Evolutionary conservation across 192 early-diverging fungal species (phyloP), one percentile per base, ranked within the genome.

Genomic region (Umbelopsis isabellina): DNA sequence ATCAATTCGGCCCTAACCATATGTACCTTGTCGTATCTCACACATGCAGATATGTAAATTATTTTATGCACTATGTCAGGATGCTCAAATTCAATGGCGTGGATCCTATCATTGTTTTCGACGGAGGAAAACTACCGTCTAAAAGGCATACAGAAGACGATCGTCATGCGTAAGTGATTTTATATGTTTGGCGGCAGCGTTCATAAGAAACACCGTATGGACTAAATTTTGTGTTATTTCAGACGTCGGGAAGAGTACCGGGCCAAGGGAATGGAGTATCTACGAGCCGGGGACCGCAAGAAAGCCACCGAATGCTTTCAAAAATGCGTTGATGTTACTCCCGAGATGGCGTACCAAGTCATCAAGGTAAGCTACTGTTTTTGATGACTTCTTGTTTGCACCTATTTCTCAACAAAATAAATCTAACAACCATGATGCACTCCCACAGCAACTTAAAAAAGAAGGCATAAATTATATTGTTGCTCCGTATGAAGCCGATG

Each of bases 401-500:
- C 37, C 6, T 41, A 10, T 41, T 6, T 0, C 5, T 41, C 37
- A 5, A 41, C 37, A 2, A 41, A 41, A 41, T 41, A 6, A 30
- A 41, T 10, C 6, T 41, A 41, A 41, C 37, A 1, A 41, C 37
- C 0, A 10, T 10, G 7, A 41, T 41, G 37, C 37, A 10, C 37
- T 41, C 37, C 3, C 27, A n/a, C 23, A 49, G 18, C 66, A 41
- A 49, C 80, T 98, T 20, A 65, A 83, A 22, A 68, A 68, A n/a
- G 82, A 82, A 50, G 82, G 86, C 11, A 83, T 99, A 30, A 77
- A 88, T 35, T 96, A 86, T 80, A 74, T 97, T 1, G 94, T 98
- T 0, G 94, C 98, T 3, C 98, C 98, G 0, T 99, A 95, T 69
- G 98, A 99, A 76, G 98, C 98, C 0, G 98, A 99, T 71, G 93